These are phyloP conservation scores for Chytriomyces hyalinus DNA, from an alignment of 192 early-diverging fungal genomes.

Conservation along the genomic window DNA sequence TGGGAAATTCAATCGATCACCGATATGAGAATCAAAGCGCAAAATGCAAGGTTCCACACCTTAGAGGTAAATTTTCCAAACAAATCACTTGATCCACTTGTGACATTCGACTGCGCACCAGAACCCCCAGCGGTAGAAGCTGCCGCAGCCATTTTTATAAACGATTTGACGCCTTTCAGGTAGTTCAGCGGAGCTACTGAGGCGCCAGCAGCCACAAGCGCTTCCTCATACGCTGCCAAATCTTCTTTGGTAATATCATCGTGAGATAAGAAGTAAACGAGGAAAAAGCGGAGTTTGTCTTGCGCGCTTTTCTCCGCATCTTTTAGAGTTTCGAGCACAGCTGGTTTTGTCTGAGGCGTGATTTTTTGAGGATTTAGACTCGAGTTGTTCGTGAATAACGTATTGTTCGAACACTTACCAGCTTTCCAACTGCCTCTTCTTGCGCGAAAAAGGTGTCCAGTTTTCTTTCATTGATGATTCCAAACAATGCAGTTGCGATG, in stretches of 20 bases:
- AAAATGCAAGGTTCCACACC: conserved; percentile 38
- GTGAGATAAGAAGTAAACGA: conserved; percentile 82
- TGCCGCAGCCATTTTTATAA: conserved; percentile 50
- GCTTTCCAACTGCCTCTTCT: conserved; percentile 86
- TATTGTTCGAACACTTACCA: conserved; percentile 45
- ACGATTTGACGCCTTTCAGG: conserved; percentile 66
- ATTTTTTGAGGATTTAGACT: too few relatives aligned
- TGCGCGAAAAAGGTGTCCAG: conserved; percentile 92
- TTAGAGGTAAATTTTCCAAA: conserved; percentile 55
- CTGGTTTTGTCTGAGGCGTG: conserved; percentile 65
- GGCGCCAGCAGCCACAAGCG: conserved; percentile 75
- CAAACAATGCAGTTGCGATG: conserved; percentile 88
- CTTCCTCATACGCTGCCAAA: conserved; percentile 82
- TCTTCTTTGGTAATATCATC: conserved; percentile 80
- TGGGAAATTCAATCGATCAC: not conserved
- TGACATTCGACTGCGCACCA: not conserved
- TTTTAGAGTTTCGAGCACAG: conserved; percentile 80
- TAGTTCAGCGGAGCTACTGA: conserved; percentile 78
- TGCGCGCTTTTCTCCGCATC: conserved; percentile 80
- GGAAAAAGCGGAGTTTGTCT: conserved; percentile 91
- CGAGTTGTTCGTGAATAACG: too few relatives aligned
- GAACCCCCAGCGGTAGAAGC: conserved; percentile 30
- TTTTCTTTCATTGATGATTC: conserved; percentile 89
- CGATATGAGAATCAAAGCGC: conserved; percentile 7
- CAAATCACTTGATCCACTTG: conserved; percentile 41